Evolutionary conservation across 805 yeast genomes (phyloP), one percentile per base, ranked within the genome.

Genomic region (Wickerhamiella brachini): DNA sequence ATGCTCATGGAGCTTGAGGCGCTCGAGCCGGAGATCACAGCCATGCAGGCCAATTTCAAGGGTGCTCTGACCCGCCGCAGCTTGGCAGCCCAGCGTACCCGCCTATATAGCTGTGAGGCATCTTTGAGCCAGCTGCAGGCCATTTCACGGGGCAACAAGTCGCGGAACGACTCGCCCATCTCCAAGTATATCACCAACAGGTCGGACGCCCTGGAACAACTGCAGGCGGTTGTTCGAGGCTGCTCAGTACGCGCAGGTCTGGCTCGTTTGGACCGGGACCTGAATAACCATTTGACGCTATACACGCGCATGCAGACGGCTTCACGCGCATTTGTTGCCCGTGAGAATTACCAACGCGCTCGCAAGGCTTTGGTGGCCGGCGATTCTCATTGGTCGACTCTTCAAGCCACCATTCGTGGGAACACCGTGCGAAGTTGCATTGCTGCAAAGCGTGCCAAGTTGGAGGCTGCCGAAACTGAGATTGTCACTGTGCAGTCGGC

Each of bases 41-140:
- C 67, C 51, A 67, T 88, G 17, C 95, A 88, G 63, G 77, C 93
- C 8, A n/a, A 13, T 3, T 49, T 55, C 49, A 49, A 56, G 8
- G 53, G 56, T 15, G 24, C 29, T 9, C 42, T 50, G 1, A 22
- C 34, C 2, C 49, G 54, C 24, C 38, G 24, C 15, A 13, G 22
- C 9, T 29, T 20, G 21, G 43, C 47, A 7, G 21, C 31, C 9
- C 21, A 18, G 7, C 21, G 18, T 18, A 45, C 29, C n/a, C 42
- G 42, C 3, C 9, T 45, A 17, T 17, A 46, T 9, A 15, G n/a
- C 34, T 44, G 41, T 17, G 57, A 52, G 7, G 51, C 53, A 1
- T 44, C 51, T 5, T 42, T 58, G 10, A n/a, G 50, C 12, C 44
- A 23, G 1, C 48, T 66, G n/a, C 70, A 67, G 49, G 53, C 65